Base-by-base conservation (phyloP, 1,284 basidiomycete genomes). In the Pseudozyma thailandica region DNA sequence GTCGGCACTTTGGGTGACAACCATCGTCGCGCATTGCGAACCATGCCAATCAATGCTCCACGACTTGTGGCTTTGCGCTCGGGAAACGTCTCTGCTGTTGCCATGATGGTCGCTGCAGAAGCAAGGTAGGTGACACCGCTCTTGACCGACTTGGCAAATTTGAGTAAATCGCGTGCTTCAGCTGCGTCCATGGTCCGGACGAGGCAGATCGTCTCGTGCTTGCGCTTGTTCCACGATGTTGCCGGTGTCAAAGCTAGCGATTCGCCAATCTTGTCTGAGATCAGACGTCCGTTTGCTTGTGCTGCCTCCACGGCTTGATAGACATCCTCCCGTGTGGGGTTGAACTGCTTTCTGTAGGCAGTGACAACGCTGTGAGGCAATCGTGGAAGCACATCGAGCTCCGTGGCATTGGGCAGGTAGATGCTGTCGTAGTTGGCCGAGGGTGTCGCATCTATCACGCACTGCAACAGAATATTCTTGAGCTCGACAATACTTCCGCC, bases 31-130 rank as follows among this genome's bases (percentile, higher is more conserved):
- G 58, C 57, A 18, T 72, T 72, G 49, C 69, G 56, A 6, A 64
- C 64, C 56, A 72, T 68, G 7, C 69, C 69, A 50, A 72, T 50
- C 25, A 72, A 20, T 13, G 69, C 69, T n/a, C 69, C 69, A 2
- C 28, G 20, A 23, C 58, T 59, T 6, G 46, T 21, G 7, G 48
- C 46, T 10, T 55, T 68, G 20, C 63, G 56, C n/a, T 57, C 61
- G 4, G 61, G 61, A 33, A 41, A 72, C 26, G 56, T 56, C 50
- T 61, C 58, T 30, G 54, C 54, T 1, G 58, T 58, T 2, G 58
- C 50, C 25, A 69, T 49, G 21, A 69, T 52, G 3, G 59, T 61
- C 9, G 58, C 59, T 4, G 65, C 65, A 30, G 65, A 55, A 1
- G 52, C 65, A 8, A 62, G 45, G 33, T 69, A 69, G 21, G 65